A percentile compares a stretch with the other conserved stretches of the same genome.
Conservation (phyloP, 768 basidiomycete species). For the Tricholoma sp. region DNA sequence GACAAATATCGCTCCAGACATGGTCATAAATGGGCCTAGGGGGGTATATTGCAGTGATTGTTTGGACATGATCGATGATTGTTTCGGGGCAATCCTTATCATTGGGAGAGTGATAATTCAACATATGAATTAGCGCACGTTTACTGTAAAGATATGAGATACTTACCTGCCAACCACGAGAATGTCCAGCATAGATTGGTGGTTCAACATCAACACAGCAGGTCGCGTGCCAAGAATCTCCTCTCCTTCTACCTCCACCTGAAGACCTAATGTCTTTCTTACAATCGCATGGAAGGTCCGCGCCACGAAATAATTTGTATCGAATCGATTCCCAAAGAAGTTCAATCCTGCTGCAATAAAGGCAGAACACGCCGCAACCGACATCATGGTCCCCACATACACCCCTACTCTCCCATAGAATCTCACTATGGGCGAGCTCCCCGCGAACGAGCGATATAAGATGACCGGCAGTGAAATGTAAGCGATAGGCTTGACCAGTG, state of each 20-base stretch:
- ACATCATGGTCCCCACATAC: conserved; percentile 67
- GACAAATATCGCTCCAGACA: conserved; percentile 89
- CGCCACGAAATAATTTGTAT: conserved; percentile 82
- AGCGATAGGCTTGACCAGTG: conserved; percentile 64
- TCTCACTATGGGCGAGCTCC: conserved; percentile 48
- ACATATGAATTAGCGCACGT: conserved; percentile 2
- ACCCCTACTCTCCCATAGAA: conserved; percentile 72
- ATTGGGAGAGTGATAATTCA: not conserved
- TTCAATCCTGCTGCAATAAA: conserved; percentile 62
- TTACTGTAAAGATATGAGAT: conserved; percentile 9
- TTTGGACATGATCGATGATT: conserved; percentile 89
- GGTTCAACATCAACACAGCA: conserved; percentile 79
- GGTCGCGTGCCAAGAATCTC: conserved; percentile 74
- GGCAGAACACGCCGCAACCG: conserved; percentile 70
- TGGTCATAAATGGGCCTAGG: conserved; percentile 85
- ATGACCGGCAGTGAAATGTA: conserved; percentile 73
- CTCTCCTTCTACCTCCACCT: conserved; percentile 78
- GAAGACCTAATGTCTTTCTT: conserved; percentile 57
- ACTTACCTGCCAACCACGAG: conserved; percentile 74
- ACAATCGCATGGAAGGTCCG: conserved; percentile 74
- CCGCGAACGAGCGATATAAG: conserved; percentile 55
- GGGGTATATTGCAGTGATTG: conserved; percentile 82
- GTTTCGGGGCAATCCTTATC: conserved; percentile 72
- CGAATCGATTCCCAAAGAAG: conserved; percentile 62
- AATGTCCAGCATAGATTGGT: conserved; percentile 92